A percentile compares a stretch with the other conserved stretches of the same genome.
phyloP scores from a whole-genome alignment of 495 filamentous ascomycete genomes.

The Baudoinia panamericana region DNA sequence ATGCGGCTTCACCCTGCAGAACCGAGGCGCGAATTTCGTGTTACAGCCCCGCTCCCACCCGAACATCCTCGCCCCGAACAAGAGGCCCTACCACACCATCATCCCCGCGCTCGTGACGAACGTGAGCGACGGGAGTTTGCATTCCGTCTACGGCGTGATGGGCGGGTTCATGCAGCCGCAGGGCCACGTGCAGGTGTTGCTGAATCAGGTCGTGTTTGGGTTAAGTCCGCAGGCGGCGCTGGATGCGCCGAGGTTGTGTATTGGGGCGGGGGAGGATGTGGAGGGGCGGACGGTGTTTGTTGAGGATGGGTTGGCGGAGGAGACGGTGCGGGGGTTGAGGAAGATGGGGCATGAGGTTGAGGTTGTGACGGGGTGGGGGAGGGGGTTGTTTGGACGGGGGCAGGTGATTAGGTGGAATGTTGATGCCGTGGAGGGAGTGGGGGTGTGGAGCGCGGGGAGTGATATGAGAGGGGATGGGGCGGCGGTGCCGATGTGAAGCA shows the following conservation, averaged over 20 bases:
- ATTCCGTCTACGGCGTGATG: slow-evolving; percentile 90
- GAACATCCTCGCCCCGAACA: slow-evolving; percentile 66
- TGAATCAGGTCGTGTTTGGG: slow-evolving; percentile 81
- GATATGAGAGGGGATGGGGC: slow-evolving; percentile 81
- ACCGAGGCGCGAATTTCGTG: slow-evolving; percentile 77
- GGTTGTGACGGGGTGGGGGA: slow-evolving; percentile 51
- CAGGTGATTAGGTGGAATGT: slow-evolving; percentile 74
- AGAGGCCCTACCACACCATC: slow-evolving; percentile 94
- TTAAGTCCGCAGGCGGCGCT: slow-evolving; percentile 77
- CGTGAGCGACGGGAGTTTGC: slow-evolving; percentile 51
- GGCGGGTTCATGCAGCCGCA: slow-evolving; percentile 99
- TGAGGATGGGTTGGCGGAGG: slow-evolving; percentile 69
- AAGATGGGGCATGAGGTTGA: slow-evolving; percentile 60
- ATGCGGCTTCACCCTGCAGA: slow-evolving; percentile 88
- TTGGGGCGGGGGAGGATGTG: slow-evolving; percentile 51
- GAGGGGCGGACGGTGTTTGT: slow-evolving; percentile 53
- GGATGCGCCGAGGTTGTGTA: slow-evolving; percentile 78
- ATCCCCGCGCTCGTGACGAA: slow-evolving; percentile 87
- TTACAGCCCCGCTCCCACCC: slow-evolving; percentile 51
- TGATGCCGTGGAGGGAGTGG: slow-evolving; percentile 42
- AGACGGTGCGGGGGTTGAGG: slow-evolving; percentile 51
- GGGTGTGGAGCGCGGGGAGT: slow-evolving; percentile 74
- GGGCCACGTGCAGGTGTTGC: slow-evolving; percentile 86
- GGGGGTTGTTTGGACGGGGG: slow-evolving; percentile 74
- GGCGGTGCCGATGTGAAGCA: slow-evolving; percentile 63